Base-by-base conservation (phyloP, 2,329 filamentous ascomycete genomes). In the Fusarium oligoseptatum region DNA sequence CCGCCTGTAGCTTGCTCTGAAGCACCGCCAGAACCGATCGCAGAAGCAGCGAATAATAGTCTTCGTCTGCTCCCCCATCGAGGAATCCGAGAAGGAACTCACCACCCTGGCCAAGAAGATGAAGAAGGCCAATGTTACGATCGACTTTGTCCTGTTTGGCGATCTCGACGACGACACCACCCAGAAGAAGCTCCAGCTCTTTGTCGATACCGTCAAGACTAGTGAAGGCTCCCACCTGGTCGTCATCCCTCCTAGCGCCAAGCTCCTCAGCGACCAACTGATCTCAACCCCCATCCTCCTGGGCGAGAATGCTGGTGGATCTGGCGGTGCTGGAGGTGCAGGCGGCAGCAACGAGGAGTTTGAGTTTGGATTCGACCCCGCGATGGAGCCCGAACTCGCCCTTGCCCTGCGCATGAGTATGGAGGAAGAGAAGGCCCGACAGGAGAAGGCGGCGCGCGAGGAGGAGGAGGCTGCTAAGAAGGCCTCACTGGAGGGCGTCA, bases 1-100 rank as follows among this genome's bases (percentile, higher is more conserved):
- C 60, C 79, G 68, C 36, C 9, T 48, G 45, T 81, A 98, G 95
- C 90, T 99, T 79, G 97, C 97, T 45, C 90, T 99, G 80, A 98
- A 98, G 87, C 97, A 99, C 86, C 93, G 97, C 80, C 95, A 98
- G 86, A 98, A 99, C 87, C 98, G 98, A 85, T 95, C 94, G 58
- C 97, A 98, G 86, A 92, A 95, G 78, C 95, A 98, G 88, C 94
- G 97, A 77, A 97, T 99, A 88, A 93, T 99, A 84, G 95, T 97
- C 71, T 98, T 99, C 84, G 93, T 95, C 74, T 99, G 97, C 89
- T 98, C 95, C 48, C 94, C 95, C 32, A 92, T 98, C 80, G 89
- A 92, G 72, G 97, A 99, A 81, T 93, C 94, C 74, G 94, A 98
- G 84, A 97, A 97, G 86, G 91, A 93, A 64, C 91, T 99, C 60